Evolutionary conservation across 495 filamentous ascomycete genomes (phyloP), one percentile per base, ranked within the genome.

Genomic region (Ramalina peruviana): DNA sequence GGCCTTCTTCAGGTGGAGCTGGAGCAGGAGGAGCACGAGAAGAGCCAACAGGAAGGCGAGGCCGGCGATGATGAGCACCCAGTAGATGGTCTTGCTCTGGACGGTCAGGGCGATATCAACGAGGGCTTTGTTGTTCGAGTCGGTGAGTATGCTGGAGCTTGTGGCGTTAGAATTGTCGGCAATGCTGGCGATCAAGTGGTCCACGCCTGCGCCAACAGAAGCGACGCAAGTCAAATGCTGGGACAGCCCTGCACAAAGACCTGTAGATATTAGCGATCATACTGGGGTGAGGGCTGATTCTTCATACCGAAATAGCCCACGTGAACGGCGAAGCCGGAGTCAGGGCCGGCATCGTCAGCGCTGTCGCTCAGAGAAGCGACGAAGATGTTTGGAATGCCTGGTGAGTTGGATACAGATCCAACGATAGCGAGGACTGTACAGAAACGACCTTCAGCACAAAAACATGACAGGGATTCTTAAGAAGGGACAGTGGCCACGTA

Each of bases 361-460:
- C 23, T 25, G 26, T 49, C 47, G 4, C 38, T 36, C 36, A 15
- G 40, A 5, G 47, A 41, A n/a, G 39, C 13, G 30, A 40, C 41
- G 47, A 42, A 49, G 38, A 49, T 49, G 15, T 40, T 49, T 25
- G 47, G 33, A 13, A 49, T 27, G 11, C 47, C 47, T 13, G 47
- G 19, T 6, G 47, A 49, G 16, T 49, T 40, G 11, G 47, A 49
- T 17, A 49, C 36, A 23, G 36, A 49, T 19, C 47, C 47, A 42
- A 49, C 38, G 15, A 38, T 23, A 40, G 47, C 47, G 36, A 49
- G 40, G 4, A 49, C 47, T 49, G 4, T 49, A 23, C n/a, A 20
- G 3, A 19, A 21, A 17, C 1, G 23, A 4, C 5, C 17, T n/a
- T 49, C 47, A 49, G 47, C 37, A 38, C 9, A 33, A 7, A 13